These are phyloP conservation scores for Rubroboletus satanas DNA, from an alignment of 768 basidiomycete species.

Conservation along the genomic window DNA sequence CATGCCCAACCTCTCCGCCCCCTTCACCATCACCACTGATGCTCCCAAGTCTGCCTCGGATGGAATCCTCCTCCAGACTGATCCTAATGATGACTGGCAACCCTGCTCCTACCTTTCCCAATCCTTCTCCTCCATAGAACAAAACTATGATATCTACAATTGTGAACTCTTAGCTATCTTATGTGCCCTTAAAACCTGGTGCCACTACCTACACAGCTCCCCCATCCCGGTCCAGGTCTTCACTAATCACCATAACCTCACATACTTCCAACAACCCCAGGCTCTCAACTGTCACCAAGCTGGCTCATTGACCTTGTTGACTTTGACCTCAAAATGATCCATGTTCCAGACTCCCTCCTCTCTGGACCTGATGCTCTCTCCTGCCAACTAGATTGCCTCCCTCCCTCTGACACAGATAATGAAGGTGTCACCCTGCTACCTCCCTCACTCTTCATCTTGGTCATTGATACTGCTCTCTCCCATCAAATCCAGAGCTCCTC, in stretches of 20 bases:
- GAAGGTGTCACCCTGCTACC: no score
- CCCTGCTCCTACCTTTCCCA: no score
- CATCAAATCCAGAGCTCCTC: background rate
- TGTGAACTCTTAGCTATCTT: background rate
- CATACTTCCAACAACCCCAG: background rate
- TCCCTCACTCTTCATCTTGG: accelerated
- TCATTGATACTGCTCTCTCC: background rate
- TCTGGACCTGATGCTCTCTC: accelerated
- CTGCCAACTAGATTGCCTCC: accelerated
- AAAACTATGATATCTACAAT: background rate
- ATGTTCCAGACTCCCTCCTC: accelerated
- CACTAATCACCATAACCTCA: background rate
- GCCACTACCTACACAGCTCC: background rate
- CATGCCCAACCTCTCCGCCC: no score
- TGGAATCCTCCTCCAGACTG: no score
- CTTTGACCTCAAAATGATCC: no score
- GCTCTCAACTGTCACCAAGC: accelerated
- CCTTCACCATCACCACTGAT: no score
- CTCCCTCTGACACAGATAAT: no score
- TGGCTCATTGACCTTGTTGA: background rate
- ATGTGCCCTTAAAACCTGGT: background rate
- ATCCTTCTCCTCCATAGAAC: no score
- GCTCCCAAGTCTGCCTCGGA: no score
- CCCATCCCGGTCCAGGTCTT: background rate
- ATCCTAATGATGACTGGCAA: no score